These are phyloP conservation scores for Fusarium sp. DNA, from an alignment of 2,329 filamentous ascomycete species.

Conservation along the genomic window DNA sequence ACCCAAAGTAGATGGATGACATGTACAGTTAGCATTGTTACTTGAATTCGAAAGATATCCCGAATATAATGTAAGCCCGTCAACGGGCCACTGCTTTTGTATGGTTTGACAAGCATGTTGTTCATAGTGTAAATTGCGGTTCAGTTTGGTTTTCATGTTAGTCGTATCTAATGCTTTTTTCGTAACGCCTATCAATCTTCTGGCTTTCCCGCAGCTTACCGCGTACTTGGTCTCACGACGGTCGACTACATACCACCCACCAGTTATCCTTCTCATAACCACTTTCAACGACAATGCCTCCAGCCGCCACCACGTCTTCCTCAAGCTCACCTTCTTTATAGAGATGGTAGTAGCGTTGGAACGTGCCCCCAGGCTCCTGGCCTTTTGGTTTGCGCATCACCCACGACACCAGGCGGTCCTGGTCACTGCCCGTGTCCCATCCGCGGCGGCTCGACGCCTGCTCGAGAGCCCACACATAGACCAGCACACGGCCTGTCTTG, in stretches of 20 bases:
- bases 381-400: slow-evolving; percentile 67
- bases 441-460: slow-evolving; percentile 87
- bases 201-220: slow-evolving; percentile 14
- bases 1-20: slow-evolving; percentile 23
- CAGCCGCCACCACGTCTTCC: slow-evolving; percentile 78
- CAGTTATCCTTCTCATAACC: slow-evolving; percentile 99
- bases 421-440: slow-evolving; percentile 85
- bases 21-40: slow-evolving; percentile 43
- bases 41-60: slow-evolving; percentile 16
- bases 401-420: slow-evolving; percentile 98
- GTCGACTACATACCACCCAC: slow-evolving; percentile 78
- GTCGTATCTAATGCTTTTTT: slow-evolving; percentile 4
- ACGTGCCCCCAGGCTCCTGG: slow-evolving; percentile 65
- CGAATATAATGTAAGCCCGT: slow-evolving; percentile 14
- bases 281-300: slow-evolving; percentile 79
- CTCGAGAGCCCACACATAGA: slow-evolving; percentile 97
- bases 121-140: slow-evolving; percentile 4
- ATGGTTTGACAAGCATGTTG: slow-evolving; percentile 20
- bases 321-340: slow-evolving; percentile 91
- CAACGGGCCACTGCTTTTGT: slow-evolving; percentile 14
- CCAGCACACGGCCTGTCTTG: slow-evolving; percentile 75
- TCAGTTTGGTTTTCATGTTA: slow-evolving; percentile 14
- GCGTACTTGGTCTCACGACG: slow-evolving; percentile 35
- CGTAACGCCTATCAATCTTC: slow-evolving; percentile 27
- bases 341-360: slow-evolving; percentile 93